A percentile compares a stretch with the other conserved stretches of the same genome.
phyloP scores from a whole-genome alignment of 192 early-diverging fungal genomes.

The Phycomyces nitens region DNA sequence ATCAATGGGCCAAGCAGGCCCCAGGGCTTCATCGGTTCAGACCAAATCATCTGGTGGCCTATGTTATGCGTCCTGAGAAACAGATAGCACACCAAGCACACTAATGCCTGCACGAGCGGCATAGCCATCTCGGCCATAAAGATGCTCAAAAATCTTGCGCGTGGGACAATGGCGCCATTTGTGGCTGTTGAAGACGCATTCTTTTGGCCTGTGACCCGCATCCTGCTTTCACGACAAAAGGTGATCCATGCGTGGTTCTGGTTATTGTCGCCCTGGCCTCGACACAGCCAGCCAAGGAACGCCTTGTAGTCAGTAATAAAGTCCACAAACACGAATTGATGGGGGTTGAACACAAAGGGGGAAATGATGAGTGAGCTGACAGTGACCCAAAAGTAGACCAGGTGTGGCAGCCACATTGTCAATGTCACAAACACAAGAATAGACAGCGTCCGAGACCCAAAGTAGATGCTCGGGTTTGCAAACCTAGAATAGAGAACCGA shows the following conservation, averaged over 20 bases:
- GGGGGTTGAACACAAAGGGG: constrained; percentile 74
- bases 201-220: constrained; percentile 61
- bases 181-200: constrained; percentile 43
- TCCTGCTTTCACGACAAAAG: constrained; percentile 59
- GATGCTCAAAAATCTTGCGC: constrained; percentile 55
- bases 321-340: constrained; percentile 63
- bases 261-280: constrained; percentile 49
- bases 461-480: constrained; percentile 62
- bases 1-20: constrained; percentile 46
- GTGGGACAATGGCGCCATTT: constrained; percentile 45
- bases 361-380: constrained; percentile 59
- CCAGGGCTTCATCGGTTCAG: constrained; percentile 1
- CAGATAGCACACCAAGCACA: constrained; percentile 50
- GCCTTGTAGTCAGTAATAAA: constrained; percentile 68
- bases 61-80: constrained; percentile 50
- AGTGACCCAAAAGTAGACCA: constrained; percentile 70
- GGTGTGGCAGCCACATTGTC: constrained; percentile 52
- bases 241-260: constrained; percentile 66
- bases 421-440: constrained; percentile 62
- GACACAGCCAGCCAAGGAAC: constrained; percentile 62
- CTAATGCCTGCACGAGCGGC: constrained; percentile 53
- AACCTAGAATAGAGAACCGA: constrained; percentile 61
- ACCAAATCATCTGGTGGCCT: constrained; percentile 6
- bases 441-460: constrained; percentile 58
- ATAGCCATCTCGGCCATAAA: constrained; percentile 58